phyloP scores from a whole-genome alignment of 1,284 basidiomycete species.

The Agaricales sp. region DNA sequence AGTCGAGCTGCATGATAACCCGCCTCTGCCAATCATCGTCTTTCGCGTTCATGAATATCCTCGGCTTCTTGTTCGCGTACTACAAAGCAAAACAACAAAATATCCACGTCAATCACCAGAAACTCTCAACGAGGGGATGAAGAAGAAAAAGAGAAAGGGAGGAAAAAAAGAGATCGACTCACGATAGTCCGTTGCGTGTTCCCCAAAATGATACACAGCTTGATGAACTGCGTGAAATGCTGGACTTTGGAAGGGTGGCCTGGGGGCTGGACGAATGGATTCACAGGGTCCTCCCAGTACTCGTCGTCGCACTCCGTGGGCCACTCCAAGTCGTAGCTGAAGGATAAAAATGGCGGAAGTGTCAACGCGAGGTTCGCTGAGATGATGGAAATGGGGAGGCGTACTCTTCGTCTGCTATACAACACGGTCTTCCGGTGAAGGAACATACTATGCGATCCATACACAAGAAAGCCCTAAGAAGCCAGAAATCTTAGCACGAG shows the following conservation, averaged over 20 bases:
- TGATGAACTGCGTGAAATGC: constrained; percentile 30
- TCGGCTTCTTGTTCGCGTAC: constrained; percentile 37
- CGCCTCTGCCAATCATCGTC: constrained; percentile 29
- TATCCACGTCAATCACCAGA: no score
- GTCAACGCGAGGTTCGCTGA: constrained; percentile 2
- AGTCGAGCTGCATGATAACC: constrained; percentile 36
- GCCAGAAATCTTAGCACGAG: background rate
- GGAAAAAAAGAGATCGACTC: background rate
- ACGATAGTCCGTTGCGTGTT: constrained; percentile 32
- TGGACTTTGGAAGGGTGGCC: constrained; percentile 21
- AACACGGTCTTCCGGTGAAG: constrained; percentile 45
- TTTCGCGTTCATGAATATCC: constrained; percentile 22
- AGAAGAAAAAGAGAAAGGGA: background rate
- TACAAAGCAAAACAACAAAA: background rate
- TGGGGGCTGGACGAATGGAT: constrained; percentile 21
- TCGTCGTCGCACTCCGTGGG: constrained; percentile 42
- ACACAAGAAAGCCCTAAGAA: constrained; percentile 27
- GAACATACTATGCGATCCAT: constrained; percentile 36
- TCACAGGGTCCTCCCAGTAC: constrained; percentile 27
- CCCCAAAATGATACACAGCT: constrained; percentile 33
- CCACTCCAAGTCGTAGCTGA: constrained; percentile 38
- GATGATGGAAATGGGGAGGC: constrained; percentile 10
- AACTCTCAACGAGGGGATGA: no score
- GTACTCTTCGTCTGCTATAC: constrained; percentile 51
- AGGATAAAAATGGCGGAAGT: background rate